Evolutionary conservation across 225 moss, liverwort and hornwort genomes (phyloP).

Genomic region (Anthoceros angustus): DNA sequence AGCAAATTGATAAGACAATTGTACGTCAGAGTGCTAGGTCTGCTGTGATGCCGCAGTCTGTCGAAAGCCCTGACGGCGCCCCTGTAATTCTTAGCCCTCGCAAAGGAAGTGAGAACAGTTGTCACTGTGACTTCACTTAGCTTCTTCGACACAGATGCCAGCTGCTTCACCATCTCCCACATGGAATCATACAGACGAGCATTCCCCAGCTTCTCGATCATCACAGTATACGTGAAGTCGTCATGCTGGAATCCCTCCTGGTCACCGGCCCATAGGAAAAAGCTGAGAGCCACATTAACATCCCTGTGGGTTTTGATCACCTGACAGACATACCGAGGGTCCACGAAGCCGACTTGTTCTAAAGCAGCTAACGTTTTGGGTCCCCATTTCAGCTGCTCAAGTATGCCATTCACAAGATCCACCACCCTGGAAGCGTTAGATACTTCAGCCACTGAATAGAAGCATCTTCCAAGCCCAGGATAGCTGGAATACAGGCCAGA

Average conservation of each 20-base stretch:
- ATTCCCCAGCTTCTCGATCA: constrained; percentile 3
- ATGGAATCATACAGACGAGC: constrained; percentile 1
- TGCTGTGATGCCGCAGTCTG: neutral
- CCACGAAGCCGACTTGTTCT: neutral
- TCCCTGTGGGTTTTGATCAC: neutral
- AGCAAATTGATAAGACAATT: neutral
- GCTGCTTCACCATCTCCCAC: constrained; percentile 3
- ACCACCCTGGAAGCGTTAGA: neutral
- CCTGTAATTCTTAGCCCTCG: neutral
- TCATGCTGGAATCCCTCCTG: neutral
- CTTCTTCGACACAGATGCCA: neutral
- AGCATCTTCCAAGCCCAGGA: neutral
- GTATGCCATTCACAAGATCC: neutral
- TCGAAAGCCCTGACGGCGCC: neutral
- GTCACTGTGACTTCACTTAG: neutral
- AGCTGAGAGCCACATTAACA: neutral
- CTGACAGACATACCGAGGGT: neutral
- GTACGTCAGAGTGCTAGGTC: neutral
- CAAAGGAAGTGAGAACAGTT: neutral
- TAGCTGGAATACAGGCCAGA: neutral
- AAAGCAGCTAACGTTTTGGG: neutral
- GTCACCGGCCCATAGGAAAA: constrained; percentile 1
- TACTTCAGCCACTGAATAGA: neutral
- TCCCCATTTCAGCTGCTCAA: neutral
- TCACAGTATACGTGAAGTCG: neutral